phyloP scores from a whole-genome alignment of 179 eudicot species.

The Beta corolliflora region DNA sequence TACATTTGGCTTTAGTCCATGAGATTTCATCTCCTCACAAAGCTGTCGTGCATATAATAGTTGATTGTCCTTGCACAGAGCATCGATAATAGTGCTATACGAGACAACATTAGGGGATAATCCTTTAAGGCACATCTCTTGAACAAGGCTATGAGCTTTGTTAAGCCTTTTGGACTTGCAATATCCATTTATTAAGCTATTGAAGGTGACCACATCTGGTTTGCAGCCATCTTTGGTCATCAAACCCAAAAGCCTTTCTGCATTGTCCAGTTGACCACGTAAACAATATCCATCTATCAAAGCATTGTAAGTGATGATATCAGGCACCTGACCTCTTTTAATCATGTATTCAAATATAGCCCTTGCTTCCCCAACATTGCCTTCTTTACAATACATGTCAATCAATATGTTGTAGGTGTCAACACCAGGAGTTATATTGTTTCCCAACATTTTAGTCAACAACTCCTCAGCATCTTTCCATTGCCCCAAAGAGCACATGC shows the following conservation, averaged over 20 bases:
- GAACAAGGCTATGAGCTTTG: neutral
- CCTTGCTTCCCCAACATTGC: slow-evolving; percentile 3
- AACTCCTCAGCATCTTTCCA: neutral
- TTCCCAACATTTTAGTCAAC: slow-evolving; percentile 1
- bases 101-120: neutral
- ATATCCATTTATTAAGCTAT: slow-evolving; percentile 1
- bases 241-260: neutral
- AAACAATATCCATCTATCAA: slow-evolving; percentile 10
- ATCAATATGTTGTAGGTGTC: slow-evolving; percentile 9
- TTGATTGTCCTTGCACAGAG: slow-evolving; percentile 2
- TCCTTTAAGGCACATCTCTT: neutral
- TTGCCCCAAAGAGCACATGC: neutral
- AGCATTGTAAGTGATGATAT: slow-evolving; percentile 5
- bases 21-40: neutral
- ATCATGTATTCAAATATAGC: neutral
- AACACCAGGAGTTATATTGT: neutral
- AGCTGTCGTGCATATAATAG: neutral
- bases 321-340: neutral
- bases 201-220: neutral
- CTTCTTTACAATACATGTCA: slow-evolving; percentile 14
- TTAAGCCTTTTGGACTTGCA: neutral
- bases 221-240: slow-evolving; percentile 2
- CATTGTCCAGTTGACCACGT: neutral
- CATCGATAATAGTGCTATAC: slow-evolving; percentile 19
- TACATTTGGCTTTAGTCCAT: neutral